Base-by-base conservation (phyloP, 176 grass and related monocot species). In the Eragrostis nindensis region DNA sequence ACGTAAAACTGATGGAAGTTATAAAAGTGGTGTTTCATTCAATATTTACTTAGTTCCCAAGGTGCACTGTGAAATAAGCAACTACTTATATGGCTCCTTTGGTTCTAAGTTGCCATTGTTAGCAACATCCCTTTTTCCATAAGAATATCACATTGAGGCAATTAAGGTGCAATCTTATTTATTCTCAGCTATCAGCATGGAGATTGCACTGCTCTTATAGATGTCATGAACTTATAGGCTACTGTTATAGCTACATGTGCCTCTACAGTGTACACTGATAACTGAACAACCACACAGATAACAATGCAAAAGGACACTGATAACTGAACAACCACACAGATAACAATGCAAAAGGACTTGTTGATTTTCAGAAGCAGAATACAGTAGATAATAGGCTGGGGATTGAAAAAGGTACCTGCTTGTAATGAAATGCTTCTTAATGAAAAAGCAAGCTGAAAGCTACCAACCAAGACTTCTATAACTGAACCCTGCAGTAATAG, bases 381-480 rank as follows among this genome's bases (percentile, higher is more conserved):
- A 38, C 26, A 29, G 3, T 76, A 75, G n/a, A 80, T 5, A 68
- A 40, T 54, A 45, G 52, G 39, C 2, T 62, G 80, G 60, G 27
- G 76, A 82, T 74, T 74, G n/a, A 22, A 56, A 73, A 72, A 92
- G 92, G 84, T 87, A 94, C 95, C 95, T 87, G 77, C 88, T 66
- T 85, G 81, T 81, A 98, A 67, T 45, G 95, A 91, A 76, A 93
- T 45, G 53, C n/a, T 84, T 95, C 92, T 94, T 80, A 98, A 86
- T 73, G 95, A 92, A 85, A 95, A 95, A 9, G 95, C 92, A 89
- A 98, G 92, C 79, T 91, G 95, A 88, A 98, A 98, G 63, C 95
- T 98, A 50, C 88, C 78, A 64, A 89, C 78, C 81, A 98, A 75
- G 78, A 95, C 80, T 71, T 98, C 92, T 26, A 89, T 68, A 73